Percentiles rank a stretch among this genome's conserved stretches.
These are phyloP conservation scores for Potentilla sterilis DNA, from an alignment of 306 rosid species.

Conservation along the genomic window DNA sequence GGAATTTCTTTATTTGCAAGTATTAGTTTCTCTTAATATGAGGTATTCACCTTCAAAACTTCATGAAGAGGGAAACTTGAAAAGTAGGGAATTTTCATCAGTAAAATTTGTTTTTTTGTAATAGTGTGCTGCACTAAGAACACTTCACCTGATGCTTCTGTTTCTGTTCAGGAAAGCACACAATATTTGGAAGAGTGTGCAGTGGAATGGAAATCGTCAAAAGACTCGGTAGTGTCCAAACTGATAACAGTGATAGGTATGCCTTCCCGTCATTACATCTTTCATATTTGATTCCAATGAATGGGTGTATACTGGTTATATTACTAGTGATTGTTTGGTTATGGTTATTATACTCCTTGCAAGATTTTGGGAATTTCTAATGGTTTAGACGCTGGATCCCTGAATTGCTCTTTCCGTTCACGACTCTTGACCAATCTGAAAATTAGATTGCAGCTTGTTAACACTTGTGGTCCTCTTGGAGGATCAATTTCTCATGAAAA, in stretches of 20 bases:
- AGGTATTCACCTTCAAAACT: not conserved
- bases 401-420: not conserved
- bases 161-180: constrained; percentile 73
- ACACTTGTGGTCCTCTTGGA: not conserved
- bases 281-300: constrained; percentile 7
- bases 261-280: constrained; percentile 14
- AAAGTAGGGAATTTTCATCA: not conserved
- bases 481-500: not conserved
- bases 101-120: not conserved
- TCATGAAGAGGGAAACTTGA: not conserved
- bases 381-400: not conserved
- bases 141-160: constrained; percentile 26
- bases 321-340: not conserved
- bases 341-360: not conserved
- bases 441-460: not conserved
- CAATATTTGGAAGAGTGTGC: constrained; percentile 90
- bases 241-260: constrained; percentile 93
- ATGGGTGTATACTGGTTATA: not conserved
- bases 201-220: constrained; percentile 92
- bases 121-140: constrained; percentile 14
- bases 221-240: constrained; percentile 94
- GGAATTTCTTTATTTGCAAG: not conserved
- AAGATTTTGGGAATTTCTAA: not conserved
- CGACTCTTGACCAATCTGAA: constrained; percentile 1
- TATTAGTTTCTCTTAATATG: not conserved